Evolutionary conservation across 1,139 yeast species (phyloP).

Genomic region (Candida sojae): DNA sequence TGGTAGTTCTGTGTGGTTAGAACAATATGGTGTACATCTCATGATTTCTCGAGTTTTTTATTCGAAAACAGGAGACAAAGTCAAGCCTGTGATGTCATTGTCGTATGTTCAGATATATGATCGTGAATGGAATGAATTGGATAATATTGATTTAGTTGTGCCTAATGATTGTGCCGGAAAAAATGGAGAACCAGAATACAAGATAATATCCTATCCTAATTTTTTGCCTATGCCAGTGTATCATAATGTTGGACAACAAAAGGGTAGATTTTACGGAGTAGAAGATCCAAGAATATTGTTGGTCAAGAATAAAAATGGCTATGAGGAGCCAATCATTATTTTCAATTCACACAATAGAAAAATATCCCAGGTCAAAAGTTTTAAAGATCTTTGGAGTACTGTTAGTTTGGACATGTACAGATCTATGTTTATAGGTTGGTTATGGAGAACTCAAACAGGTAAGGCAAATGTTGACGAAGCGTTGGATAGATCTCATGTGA

Average conservation of each 20-base stretch:
- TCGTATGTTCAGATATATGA: conserved; percentile 21
- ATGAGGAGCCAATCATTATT: conserved; percentile 39
- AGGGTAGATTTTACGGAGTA: conserved; percentile 36
- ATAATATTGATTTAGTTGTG: conserved; percentile 21
- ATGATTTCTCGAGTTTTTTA: conserved; percentile 32
- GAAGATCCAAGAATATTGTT: conserved; percentile 43
- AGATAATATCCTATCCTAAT: conserved; percentile 27
- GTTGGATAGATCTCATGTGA: conserved; percentile 16
- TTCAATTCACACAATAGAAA: conserved; percentile 36
- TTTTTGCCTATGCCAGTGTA: conserved; percentile 36
- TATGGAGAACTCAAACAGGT: conserved; percentile 32
- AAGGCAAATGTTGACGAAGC: conserved; percentile 27
- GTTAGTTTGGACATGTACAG: conserved; percentile 18
- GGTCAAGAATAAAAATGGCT: conserved; percentile 30
- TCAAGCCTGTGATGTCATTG: conserved; percentile 25
- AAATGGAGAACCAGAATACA: not conserved
- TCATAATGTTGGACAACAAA: conserved; percentile 23
- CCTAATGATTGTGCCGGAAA: not conserved
- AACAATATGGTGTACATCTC: conserved; percentile 33
- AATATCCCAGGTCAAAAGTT: conserved; percentile 8
- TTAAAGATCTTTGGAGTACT: conserved; percentile 2
- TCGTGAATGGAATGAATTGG: conserved; percentile 28
- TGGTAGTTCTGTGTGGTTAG: conserved; percentile 34
- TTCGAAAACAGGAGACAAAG: conserved; percentile 21
- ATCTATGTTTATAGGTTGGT: conserved; percentile 30